Base-by-base conservation (phyloP, 805 yeast species). In the Yueomyces sinensis region DNA sequence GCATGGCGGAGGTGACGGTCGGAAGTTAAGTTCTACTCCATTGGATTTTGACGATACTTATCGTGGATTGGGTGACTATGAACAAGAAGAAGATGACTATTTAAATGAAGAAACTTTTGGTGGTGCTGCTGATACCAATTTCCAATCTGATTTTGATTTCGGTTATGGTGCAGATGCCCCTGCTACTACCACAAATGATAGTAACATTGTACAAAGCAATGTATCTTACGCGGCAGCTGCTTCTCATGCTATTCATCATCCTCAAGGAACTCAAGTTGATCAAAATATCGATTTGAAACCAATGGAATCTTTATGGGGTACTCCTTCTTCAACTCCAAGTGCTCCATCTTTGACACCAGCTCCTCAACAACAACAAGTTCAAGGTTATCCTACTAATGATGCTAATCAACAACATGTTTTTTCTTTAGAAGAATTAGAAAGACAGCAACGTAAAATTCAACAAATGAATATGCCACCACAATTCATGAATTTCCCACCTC, bases 371-470 rank as follows among this genome's bases (percentile, higher is more conserved):
- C 40, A 43, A 14, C 45, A 37, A 23, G n/a, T n/a, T n/a, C n/a
- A n/a, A n/a, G n/a, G n/a, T n/a, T n/a, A n/a, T n/a, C 24, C 24
- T 11, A 11, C 28, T n/a, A 20, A 20, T 20, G 24, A 20, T 11
- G n/a, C n/a, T n/a, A 11, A 11, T 22, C 7, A 7, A 22, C 35
- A 27, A 5, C 34, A 68, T 45, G 66, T 78, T 17, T 58, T 81
- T 45, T 79, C 94, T 9, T 63, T 83, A 53, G 89, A 81, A 52
- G 93, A 86, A 46, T 71, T 86, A 43, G 95, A 86, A 59, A 83
- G 94, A 35, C 61, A 54, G 39, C 57, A 46, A 33, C 58, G 52
- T 28, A 60, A 50, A 39, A 41, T 42, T 34, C 57, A 49, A 35
- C 53, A 41, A 33, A 30, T 31, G 16, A 38, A 32, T 17, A 15